phyloP scores from a whole-genome alignment of 1,284 basidiomycete species.

The Earliella scabrosa region DNA sequence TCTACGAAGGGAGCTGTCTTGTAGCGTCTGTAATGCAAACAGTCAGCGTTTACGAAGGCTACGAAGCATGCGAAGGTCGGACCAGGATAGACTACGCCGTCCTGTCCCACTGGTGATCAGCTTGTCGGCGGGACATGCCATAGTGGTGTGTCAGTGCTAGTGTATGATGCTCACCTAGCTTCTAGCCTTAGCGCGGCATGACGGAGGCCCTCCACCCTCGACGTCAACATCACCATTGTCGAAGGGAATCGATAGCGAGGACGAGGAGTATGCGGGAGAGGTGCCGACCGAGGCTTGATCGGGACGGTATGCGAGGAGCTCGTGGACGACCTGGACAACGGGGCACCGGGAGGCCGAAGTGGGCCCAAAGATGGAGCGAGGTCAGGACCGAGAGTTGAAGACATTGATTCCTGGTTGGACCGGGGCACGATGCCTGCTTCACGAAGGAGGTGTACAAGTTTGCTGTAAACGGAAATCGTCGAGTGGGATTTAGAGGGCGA shows the following conservation, averaged over 20 bases:
- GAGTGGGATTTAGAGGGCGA: conserved; percentile 16
- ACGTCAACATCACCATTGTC: conserved; percentile 47
- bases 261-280: conserved; percentile 39
- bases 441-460: conserved; percentile 27
- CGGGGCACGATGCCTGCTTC: conserved; percentile 24
- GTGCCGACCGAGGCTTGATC: conserved; percentile 23
- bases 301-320: conserved; percentile 29
- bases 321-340: conserved; percentile 27
- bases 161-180: conserved; percentile 68
- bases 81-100: conserved; percentile 28
- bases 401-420: conserved; percentile 25
- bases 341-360: conserved; percentile 19
- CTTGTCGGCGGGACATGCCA: conserved; percentile 27
- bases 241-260: conserved; percentile 46
- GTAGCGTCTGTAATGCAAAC: conserved; percentile 57
- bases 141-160: conserved; percentile 22
- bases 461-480: conserved; percentile 23
- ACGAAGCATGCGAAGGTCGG: conserved; percentile 24
- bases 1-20: conserved; percentile 62
- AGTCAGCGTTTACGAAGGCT: conserved; percentile 12
- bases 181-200: conserved; percentile 68
- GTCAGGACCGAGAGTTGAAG: conserved; percentile 35
- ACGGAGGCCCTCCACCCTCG: conserved; percentile 63
- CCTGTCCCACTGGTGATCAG: conserved; percentile 29
- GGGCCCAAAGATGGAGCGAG: conserved; percentile 21